Evolutionary conservation across 768 basidiomycete genomes (phyloP).

Genomic region (Russula brevipes): DNA sequence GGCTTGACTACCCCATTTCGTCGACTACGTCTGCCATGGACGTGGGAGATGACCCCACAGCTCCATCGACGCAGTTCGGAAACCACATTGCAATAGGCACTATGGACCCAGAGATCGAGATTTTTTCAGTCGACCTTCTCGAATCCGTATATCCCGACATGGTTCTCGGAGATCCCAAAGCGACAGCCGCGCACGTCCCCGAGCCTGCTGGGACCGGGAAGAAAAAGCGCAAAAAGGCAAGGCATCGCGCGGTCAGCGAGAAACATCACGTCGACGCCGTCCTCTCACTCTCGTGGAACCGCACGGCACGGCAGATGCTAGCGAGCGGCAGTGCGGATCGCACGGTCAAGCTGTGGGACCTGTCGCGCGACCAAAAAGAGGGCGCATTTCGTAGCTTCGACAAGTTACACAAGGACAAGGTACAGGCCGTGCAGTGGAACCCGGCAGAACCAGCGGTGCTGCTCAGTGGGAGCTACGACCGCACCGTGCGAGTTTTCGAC

Average conservation of each 20-base stretch:
- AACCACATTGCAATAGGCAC: slow-evolving; percentile 97
- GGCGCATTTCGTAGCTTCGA: slow-evolving; percentile 82
- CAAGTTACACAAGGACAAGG: slow-evolving; percentile 83
- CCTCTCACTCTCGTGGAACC: slow-evolving; percentile 91
- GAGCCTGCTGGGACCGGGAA: slow-evolving; percentile 86
- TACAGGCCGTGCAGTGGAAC: slow-evolving; percentile 97
- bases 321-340: slow-evolving; percentile 91
- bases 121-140: slow-evolving; percentile 92
- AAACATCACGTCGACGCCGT: slow-evolving; percentile 91
- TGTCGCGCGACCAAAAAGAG: slow-evolving; percentile 56
- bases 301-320: slow-evolving; percentile 78
- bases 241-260: slow-evolving; percentile 53
- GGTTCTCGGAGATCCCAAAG: slow-evolving; percentile 85
- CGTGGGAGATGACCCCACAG: slow-evolving; percentile 20
- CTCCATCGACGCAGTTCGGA: slow-evolving; percentile 47
- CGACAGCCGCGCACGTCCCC: slow-evolving; percentile 73
- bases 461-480: slow-evolving; percentile 90
- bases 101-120: slow-evolving; percentile 96
- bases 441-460: slow-evolving; percentile 81
- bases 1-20: slow-evolving; percentile 89
- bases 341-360: slow-evolving; percentile 97
- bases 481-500: slow-evolving; percentile 93
- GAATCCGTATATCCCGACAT: slow-evolving; percentile 92
- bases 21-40: slow-evolving; percentile 40
- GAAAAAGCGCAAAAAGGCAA: slow-evolving; percentile 89